phyloP scores from a whole-genome alignment of 768 basidiomycete species.

The Termitomyces sp. region DNA sequence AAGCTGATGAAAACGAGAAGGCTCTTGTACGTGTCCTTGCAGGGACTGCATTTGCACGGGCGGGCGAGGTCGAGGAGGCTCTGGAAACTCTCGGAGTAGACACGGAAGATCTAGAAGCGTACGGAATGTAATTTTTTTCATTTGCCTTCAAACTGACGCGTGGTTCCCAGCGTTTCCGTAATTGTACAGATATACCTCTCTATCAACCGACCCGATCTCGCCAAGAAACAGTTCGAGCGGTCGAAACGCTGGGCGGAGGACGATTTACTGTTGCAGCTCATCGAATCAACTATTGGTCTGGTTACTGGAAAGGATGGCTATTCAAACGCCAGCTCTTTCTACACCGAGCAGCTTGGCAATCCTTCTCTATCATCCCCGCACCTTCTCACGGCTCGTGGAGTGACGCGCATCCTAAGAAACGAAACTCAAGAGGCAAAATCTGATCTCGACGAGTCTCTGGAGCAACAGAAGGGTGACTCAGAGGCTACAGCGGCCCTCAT shows the following conservation, averaged over 20 bases:
- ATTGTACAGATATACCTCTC: conserved; percentile 87
- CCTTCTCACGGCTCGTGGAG: conserved; percentile 75
- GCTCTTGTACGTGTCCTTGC: conserved; percentile 75
- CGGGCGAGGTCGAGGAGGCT: conserved; percentile 89
- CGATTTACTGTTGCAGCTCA: conserved; percentile 83
- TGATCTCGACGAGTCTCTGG: conserved; percentile 73
- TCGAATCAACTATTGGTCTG: conserved; percentile 81
- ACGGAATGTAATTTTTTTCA: conserved; percentile 31
- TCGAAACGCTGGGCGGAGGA: conserved; percentile 89
- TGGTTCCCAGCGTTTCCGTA: conserved; percentile 62
- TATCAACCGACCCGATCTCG: conserved; percentile 85
- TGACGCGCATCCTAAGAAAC: conserved; percentile 74
- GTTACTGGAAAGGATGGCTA: conserved; percentile 74
- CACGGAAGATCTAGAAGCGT: conserved; percentile 86
- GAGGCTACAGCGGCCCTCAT: conserved; percentile 70
- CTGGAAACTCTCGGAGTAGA: conserved; percentile 82
- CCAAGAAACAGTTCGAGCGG: conserved; percentile 80
- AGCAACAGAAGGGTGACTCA: conserved; percentile 54
- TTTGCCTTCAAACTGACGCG: conserved; percentile 1
- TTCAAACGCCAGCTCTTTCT: conserved; percentile 57
- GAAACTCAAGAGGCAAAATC: conserved; percentile 77
- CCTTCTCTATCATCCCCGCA: conserved; percentile 74
- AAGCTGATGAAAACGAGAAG: conserved; percentile 66
- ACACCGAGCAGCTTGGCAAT: conserved; percentile 81
- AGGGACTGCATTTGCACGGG: conserved; percentile 82